A percentile compares a stretch with the other conserved stretches of the same genome.
Conservation (phyloP, 2,329 filamentous ascomycete genomes). For the Rutstroemia sp. region DNA sequence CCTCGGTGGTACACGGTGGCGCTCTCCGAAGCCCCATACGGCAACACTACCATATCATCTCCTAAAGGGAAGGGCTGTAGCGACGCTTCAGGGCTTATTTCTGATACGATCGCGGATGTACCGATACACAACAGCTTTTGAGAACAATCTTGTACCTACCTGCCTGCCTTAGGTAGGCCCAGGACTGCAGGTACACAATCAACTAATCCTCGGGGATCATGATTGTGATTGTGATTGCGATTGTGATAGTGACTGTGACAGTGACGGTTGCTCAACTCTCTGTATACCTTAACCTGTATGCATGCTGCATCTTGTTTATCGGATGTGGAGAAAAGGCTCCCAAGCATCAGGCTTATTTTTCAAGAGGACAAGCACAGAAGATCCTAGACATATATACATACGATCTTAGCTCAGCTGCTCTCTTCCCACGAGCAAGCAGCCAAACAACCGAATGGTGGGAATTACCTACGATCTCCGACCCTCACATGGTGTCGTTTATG, state of each 20-base stretch:
- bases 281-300: neutral
- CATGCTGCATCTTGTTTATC: neutral
- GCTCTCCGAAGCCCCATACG: neutral
- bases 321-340: neutral
- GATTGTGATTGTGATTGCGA: neutral
- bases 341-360: neutral
- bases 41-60: neutral
- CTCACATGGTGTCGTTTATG: neutral
- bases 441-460: neutral
- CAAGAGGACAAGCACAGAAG: neutral
- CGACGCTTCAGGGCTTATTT: neutral
- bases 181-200: neutral
- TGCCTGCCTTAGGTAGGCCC: neutral
- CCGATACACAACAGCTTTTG: conserved; percentile 1
- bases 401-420: conserved; percentile 6
- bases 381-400: neutral
- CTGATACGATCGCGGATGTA: conserved; percentile 1
- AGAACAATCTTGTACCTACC: neutral
- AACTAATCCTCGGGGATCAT: neutral
- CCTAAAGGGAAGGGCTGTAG: neutral
- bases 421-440: neutral
- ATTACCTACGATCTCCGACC: neutral
- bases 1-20: neutral
- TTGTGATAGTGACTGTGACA: neutral
- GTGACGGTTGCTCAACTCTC: neutral